Conservation (phyloP, 108 stramenopile species). For the Halocafeteria seosinensis region DNA sequence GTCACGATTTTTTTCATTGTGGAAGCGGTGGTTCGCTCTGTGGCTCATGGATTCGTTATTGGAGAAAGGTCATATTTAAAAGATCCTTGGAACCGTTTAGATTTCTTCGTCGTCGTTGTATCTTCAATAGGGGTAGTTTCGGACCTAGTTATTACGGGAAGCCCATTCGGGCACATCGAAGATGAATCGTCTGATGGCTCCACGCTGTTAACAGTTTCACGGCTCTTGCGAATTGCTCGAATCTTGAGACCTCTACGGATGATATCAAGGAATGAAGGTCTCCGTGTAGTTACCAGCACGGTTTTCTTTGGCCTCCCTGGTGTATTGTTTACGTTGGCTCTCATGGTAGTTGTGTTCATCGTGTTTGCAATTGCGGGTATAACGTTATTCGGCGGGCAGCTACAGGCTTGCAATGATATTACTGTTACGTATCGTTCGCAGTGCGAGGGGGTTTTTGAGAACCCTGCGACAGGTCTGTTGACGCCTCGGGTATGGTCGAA, state of each 20-base stretch:
- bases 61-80: background rate
- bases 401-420: background rate
- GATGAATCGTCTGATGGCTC: too few relatives aligned
- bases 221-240: slow-evolving; percentile 4
- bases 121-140: too few relatives aligned
- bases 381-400: slow-evolving; percentile 4
- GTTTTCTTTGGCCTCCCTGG: background rate
- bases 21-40: slow-evolving; percentile 7
- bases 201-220: too few relatives aligned
- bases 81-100: slow-evolving; percentile 7
- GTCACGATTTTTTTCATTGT: slow-evolving; percentile 6
- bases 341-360: slow-evolving; percentile 11
- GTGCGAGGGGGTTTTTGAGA: background rate
- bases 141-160: background rate
- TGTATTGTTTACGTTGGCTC: background rate
- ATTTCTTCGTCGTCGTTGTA: slow-evolving; percentile 8
- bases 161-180: background rate
- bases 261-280: slow-evolving; percentile 10
- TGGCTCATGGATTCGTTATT: slow-evolving; percentile 4
- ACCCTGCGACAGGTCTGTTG: background rate
- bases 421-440: background rate
- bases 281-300: background rate
- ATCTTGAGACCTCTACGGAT: slow-evolving; percentile 9
- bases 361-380: slow-evolving; percentile 12
- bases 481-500: background rate